These are phyloP conservation scores for Rhizopogon rudus DNA, from an alignment of 768 basidiomycete species.

Conservation along the genomic window DNA sequence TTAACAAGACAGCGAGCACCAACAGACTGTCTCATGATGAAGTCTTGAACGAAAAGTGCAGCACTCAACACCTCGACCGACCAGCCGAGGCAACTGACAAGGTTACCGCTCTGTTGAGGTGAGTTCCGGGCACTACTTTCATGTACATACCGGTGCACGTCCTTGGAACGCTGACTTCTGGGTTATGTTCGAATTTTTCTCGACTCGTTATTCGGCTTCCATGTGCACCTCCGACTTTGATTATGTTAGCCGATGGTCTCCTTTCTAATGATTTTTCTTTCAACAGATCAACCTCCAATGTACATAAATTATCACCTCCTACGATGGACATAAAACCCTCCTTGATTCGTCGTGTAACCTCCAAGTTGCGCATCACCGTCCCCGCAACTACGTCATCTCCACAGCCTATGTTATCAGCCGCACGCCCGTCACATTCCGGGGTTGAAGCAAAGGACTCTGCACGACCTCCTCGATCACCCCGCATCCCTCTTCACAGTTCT, in stretches of 20 bases:
- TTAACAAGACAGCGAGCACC: background rate
- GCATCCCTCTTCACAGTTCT: background rate
- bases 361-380: constrained; percentile 20
- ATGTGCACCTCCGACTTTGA: background rate
- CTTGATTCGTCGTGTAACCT: constrained; percentile 25
- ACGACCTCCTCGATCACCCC: constrained; percentile 5
- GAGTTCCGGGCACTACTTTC: background rate
- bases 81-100: constrained; percentile 3
- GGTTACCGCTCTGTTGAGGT: constrained; percentile 8
- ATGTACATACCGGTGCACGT: too few species aligned
- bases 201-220: background rate
- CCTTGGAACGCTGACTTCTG: background rate
- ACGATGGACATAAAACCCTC: constrained; percentile 9
- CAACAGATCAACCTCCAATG: background rate
- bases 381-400: constrained; percentile 7
- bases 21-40: background rate
- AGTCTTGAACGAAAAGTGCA: background rate
- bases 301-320: background rate
- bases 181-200: background rate
- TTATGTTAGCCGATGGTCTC: background rate
- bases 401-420: constrained; percentile 3
- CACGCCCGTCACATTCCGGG: constrained; percentile 11
- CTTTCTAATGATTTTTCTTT: background rate
- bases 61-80: background rate
- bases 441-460: background rate